These are phyloP conservation scores for Euphorbia corollata DNA, from an alignment of 441 rosid species.

Conservation along the genomic window DNA sequence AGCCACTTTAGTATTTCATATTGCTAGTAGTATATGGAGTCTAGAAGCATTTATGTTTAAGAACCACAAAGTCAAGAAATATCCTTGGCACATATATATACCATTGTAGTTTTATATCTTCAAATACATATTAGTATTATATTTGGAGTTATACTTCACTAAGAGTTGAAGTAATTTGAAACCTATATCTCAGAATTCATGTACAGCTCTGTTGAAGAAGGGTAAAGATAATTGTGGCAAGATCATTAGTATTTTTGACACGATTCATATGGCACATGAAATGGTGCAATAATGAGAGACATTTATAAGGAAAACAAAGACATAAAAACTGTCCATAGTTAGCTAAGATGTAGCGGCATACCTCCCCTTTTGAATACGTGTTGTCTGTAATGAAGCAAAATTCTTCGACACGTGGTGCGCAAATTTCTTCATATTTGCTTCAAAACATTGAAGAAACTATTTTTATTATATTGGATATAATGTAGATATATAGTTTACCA, in stretches of 20 bases:
- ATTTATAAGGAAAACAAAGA: neutral
- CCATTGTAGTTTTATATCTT: neutral
- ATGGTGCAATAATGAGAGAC: neutral
- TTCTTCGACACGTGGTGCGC: constrained; percentile 41
- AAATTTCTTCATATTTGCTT: constrained; percentile 82
- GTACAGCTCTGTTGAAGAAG: too few relatives aligned
- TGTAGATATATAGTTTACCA: constrained; percentile 4
- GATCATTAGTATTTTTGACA: neutral
- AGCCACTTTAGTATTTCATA: too few relatives aligned
- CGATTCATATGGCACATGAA: neutral
- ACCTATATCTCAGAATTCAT: too few relatives aligned
- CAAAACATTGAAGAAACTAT: constrained; percentile 20
- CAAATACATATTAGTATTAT: neutral
- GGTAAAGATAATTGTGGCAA: neutral
- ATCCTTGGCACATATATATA: too few relatives aligned
- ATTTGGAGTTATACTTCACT: too few relatives aligned
- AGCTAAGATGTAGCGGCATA: constrained; percentile 16
- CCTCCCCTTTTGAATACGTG: constrained; percentile 43
- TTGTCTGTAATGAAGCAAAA: constrained; percentile 48
- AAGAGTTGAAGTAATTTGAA: too few relatives aligned
- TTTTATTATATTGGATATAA: constrained; percentile 11
- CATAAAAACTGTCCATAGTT: neutral
- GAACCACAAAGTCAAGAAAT: too few relatives aligned
- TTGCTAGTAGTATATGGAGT: too few relatives aligned
- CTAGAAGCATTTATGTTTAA: too few relatives aligned